Conservation (phyloP, 2,329 filamentous ascomycete genomes). For the Pyrenophora teres region DNA sequence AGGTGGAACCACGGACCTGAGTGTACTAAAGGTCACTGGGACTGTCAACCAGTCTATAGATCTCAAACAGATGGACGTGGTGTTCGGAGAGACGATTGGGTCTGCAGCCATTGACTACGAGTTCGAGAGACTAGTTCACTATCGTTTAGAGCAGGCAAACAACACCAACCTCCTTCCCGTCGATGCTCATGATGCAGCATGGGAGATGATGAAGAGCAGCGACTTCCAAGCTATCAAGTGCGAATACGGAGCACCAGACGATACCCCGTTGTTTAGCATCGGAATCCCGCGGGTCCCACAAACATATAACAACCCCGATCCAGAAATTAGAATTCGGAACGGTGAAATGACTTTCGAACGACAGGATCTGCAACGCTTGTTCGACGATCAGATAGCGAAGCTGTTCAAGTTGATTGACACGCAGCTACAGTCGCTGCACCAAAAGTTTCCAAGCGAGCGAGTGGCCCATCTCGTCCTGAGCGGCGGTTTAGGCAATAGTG, state of each 20-base stretch:
- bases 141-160: conserved; percentile 40
- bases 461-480: conserved; percentile 49
- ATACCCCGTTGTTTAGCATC: conserved; percentile 45
- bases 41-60: conserved; percentile 33
- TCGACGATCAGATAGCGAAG: conserved; percentile 45
- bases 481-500: conserved; percentile 51
- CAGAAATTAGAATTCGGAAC: conserved; percentile 36
- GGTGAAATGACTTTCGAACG: conserved; percentile 44
- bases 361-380: conserved; percentile 40
- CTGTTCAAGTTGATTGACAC: conserved; percentile 44
- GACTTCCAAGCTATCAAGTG: conserved; percentile 51
- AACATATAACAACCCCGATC: conserved; percentile 39
- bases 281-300: conserved; percentile 41
- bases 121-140: conserved; percentile 44
- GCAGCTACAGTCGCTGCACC: conserved; percentile 38
- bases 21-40: conserved; percentile 43
- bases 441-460: conserved; percentile 34
- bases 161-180: conserved; percentile 29
- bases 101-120: conserved; percentile 49
- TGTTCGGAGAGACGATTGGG: conserved; percentile 49
- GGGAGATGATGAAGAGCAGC: conserved; percentile 49
- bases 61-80: conserved; percentile 45
- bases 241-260: conserved; percentile 46
- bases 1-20: conserved; percentile 55
- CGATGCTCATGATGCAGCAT: conserved; percentile 43